phyloP scores from a whole-genome alignment of 805 yeast species.

The Wickerhamomyces xylosicus region DNA sequence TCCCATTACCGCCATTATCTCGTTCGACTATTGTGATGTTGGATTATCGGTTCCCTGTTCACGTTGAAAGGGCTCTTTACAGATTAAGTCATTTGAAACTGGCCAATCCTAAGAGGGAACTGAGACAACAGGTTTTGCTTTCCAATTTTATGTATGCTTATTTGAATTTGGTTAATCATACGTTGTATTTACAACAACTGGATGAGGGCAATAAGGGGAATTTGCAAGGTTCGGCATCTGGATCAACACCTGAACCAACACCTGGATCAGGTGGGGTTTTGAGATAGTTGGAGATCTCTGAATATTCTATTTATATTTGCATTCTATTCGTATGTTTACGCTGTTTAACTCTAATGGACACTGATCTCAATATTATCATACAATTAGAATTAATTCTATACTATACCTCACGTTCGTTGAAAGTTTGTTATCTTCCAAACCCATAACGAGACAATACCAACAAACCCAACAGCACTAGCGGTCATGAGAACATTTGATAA shows the following conservation, averaged over 20 bases:
- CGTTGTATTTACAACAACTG: conserved; percentile 61
- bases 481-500: conserved; percentile 46
- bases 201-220: conserved; percentile 23
- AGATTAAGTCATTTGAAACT: conserved; percentile 85
- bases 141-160: conserved; percentile 98
- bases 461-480: conserved; percentile 59
- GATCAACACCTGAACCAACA: no score
- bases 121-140: conserved; percentile 83
- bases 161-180: conserved; percentile 88
- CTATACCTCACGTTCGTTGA: background rate
- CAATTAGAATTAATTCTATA: no score
- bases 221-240: background rate
- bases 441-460: conserved; percentile 55
- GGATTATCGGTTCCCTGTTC: conserved; percentile 83
- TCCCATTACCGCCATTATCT: conserved; percentile 76
- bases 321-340: no score
- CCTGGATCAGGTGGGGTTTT: no score
- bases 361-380: background rate
- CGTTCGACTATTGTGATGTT: conserved; percentile 70
- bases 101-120: conserved; percentile 87
- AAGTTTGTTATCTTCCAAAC: conserved; percentile 39
- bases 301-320: no score
- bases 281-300: no score
- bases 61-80: conserved; percentile 93
- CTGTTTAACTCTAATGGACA: no score